Base-by-base conservation (phyloP, 768 basidiomycete genomes). In the Leucosporidium yakuticum region DNA sequence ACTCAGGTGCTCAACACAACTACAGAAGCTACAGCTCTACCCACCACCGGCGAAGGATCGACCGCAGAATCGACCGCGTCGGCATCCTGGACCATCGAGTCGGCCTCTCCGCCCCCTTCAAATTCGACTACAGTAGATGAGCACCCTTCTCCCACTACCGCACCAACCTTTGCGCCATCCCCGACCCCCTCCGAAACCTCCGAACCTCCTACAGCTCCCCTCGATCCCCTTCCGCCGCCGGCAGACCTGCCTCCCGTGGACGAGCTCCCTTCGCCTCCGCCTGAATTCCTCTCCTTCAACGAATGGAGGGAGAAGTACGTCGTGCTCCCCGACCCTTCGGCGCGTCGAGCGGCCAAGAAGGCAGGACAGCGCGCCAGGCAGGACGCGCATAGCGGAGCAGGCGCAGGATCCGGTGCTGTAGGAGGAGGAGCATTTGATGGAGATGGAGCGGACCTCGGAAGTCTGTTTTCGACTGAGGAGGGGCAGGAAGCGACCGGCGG, bases 291-390 rank as follows among this genome's bases (percentile, higher is more conserved):
- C 27, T 88, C 89, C 0, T 93, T 93, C 74, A 88, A 91, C 74
- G 90, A 91, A 72, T 93, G 90, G 90, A 90, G 90, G 75, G 84
- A 84, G 39, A 88, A 84, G 71, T 87, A 87, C 65, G 75, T 81
- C 57, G 78, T 78, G 36, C 74, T 79, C 48, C 77, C 65, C 25
- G 66, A 64, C 44, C 59, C 69, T 21, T 64, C 71, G 12, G 36
- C 25, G 4, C 49, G 58, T 4, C 51, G 68, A 2, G 51, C 68
- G 1, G 57, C 65, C 25, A 72, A 64, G 65, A 72, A 69, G 36
- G 63, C 70, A 0, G 69, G 63, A 2, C 69, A 71, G 60, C 57
- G 70, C 20, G 58, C 64, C 36, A 49, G 71, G 32, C 71, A 69
- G 49, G 71, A 72, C 27, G 60, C 50, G 12, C 62, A 50, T 4